Conservation (phyloP, 2,329 filamentous ascomycete genomes). For the Phyllosticta citrichinensis region DNA sequence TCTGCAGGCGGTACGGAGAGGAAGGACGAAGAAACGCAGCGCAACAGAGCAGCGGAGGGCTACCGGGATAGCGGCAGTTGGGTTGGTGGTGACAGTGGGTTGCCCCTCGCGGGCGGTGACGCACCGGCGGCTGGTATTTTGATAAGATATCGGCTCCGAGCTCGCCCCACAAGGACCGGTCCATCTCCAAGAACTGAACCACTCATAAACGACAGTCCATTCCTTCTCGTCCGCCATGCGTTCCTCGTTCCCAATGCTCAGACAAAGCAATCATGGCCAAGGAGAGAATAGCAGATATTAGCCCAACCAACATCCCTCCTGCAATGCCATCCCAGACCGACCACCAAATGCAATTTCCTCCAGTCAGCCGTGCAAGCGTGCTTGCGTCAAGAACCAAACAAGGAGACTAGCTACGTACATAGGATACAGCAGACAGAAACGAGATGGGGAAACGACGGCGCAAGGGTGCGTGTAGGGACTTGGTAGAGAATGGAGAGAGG, state of each 20-base stretch:
- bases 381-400: background rate
- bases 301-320: background rate
- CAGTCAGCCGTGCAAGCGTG: background rate
- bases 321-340: background rate
- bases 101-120: constrained; percentile 8
- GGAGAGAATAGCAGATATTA: background rate
- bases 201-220: background rate
- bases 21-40: constrained; percentile 1
- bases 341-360: background rate
- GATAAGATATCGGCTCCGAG: background rate
- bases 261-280: background rate
- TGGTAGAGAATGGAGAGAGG: background rate
- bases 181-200: background rate
- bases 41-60: background rate
- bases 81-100: background rate
- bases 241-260: background rate
- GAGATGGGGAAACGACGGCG: background rate
- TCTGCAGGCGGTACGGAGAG: background rate
- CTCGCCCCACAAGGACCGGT: background rate
- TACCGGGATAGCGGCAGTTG: background rate
- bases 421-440: background rate
- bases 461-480: background rate
- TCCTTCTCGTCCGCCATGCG: background rate
- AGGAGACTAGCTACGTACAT: background rate
- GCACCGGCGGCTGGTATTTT: background rate